Evolutionary conservation across 1,139 yeast genomes (phyloP), one percentile per base, ranked within the genome.

Genomic region (Blastobotrys apis): DNA sequence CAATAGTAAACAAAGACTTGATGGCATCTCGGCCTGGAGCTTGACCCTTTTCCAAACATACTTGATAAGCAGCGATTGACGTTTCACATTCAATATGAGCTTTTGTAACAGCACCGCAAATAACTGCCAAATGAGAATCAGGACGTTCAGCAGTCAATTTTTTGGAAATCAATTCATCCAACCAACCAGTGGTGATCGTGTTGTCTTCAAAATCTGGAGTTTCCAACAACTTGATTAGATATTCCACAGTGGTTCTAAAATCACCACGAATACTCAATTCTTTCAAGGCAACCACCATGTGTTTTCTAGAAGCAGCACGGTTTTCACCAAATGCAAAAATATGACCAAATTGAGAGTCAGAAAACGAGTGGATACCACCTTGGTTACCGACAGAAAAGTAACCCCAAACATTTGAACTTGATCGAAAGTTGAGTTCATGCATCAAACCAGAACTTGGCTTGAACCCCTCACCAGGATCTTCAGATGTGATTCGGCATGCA

Each of bases 381-480:
- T 87, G 94, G 67, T 86, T 88, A 58, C 94, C 90, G 46, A 92
- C 97, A 13, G 96, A 86, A 77, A 92, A 92, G 67, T 92, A 92
- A 73, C 98, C 98, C 98, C 98, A 92, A 41, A 92, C 98, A 59
- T 92, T 92, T 17, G 97, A 87, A 33, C 95, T 84, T 3, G 98
- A 92, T 66, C 97, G 79, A 75, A 92, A 92, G 66, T 92, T 94
- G 64, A 92, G 78, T 65, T 92, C 98, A 58, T 88, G 96, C 69
- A 92, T 76, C 49, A 90, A 80, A 73, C 98, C 98, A 62, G 96
- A 94, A 41, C 96, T 86, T 48, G 98, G 98, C 68, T 92, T 92
- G 76, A 92, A 92, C 39, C 98, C 98, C 72, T 90, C 97, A 65
- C 96, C 94, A 33, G 98, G 98, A 69, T 92, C 98, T 71, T 92